phyloP scores from a whole-genome alignment of 192 early-diverging fungal genomes.

The Dimargaris xerosporica region DNA sequence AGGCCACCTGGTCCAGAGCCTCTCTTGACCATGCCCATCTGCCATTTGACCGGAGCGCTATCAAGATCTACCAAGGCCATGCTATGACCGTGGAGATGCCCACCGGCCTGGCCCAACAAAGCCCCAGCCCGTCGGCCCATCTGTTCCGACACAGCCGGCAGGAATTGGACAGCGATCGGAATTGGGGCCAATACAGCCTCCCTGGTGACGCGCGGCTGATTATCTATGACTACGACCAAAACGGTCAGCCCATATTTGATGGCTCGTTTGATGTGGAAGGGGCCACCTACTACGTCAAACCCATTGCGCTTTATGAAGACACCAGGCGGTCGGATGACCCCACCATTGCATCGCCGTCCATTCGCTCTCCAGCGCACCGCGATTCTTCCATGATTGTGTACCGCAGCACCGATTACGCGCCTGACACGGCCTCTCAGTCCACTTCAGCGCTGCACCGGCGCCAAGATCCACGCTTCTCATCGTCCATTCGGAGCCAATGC shows the following conservation, averaged over 20 bases:
- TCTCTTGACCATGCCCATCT: conserved; percentile 9
- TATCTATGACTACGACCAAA: not conserved
- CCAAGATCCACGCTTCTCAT: not conserved
- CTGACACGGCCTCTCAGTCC: conserved; percentile 9
- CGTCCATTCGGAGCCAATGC: conserved; percentile 17
- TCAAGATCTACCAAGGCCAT: conserved; percentile 17
- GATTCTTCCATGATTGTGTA: conserved; percentile 36
- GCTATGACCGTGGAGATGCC: too few species aligned
- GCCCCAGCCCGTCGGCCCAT: not conserved
- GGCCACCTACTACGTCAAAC: conserved; percentile 42
- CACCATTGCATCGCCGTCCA: conserved; percentile 17
- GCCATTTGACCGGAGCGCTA: conserved; percentile 14
- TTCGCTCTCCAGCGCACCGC: conserved; percentile 15
- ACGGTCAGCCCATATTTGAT: conserved; percentile 30
- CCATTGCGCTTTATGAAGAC: conserved; percentile 30
- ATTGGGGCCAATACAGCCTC: not conserved
- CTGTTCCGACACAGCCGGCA: not conserved
- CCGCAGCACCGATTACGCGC: conserved; percentile 39
- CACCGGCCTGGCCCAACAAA: conserved; percentile 11
- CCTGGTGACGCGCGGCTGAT: conserved; percentile 13
- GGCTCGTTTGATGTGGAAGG: conserved; percentile 36
- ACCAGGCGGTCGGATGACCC: conserved; percentile 38
- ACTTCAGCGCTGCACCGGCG: not conserved
- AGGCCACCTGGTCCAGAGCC: conserved; percentile 25
- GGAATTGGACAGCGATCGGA: not conserved